A percentile compares a stretch with the other conserved stretches of the same genome.
Evolutionary conservation across 23 red algal genomes (phyloP).

Genomic region (Chondrus crispus): DNA sequence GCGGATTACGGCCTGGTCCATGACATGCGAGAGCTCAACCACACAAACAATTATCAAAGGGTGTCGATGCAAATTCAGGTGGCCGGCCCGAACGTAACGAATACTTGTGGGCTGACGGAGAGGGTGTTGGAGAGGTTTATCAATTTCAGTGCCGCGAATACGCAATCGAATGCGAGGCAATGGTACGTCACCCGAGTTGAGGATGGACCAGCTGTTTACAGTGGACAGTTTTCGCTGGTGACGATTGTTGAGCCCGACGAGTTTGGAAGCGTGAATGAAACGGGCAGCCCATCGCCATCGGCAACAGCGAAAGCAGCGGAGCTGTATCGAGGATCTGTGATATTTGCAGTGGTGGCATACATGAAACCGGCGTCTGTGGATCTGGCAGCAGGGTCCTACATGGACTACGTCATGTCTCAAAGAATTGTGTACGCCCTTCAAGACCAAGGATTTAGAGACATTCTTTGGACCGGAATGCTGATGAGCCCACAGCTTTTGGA

Average conservation of each 20-base stretch:
- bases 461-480: constrained; percentile 30
- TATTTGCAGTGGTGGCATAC: constrained; percentile 23
- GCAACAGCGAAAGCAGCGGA: not conserved
- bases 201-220: constrained; percentile 25
- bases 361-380: constrained; percentile 23
- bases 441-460: constrained; percentile 2
- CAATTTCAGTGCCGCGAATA: constrained; percentile 35
- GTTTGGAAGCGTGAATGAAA: not conserved
- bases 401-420: constrained; percentile 29
- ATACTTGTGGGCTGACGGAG: not conserved
- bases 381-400: constrained; percentile 8
- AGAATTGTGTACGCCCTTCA: not conserved
- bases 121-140: constrained; percentile 12
- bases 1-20: too few species aligned
- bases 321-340: constrained; percentile 14
- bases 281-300: not conserved
- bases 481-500: constrained; percentile 7
- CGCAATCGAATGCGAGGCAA: not conserved
- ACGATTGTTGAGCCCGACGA: not conserved
- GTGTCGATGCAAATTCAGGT: constrained; percentile 19
- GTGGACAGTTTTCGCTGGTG: not conserved
- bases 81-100: constrained; percentile 30
- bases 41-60: constrained; percentile 33
- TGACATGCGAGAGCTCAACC: too few species aligned
- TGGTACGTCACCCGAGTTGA: constrained; percentile 30